Evolutionary conservation across 225 moss, liverwort and hornwort species (phyloP), one percentile per base, ranked within the genome.

Genomic region (Pseudoscleropodium purum): DNA sequence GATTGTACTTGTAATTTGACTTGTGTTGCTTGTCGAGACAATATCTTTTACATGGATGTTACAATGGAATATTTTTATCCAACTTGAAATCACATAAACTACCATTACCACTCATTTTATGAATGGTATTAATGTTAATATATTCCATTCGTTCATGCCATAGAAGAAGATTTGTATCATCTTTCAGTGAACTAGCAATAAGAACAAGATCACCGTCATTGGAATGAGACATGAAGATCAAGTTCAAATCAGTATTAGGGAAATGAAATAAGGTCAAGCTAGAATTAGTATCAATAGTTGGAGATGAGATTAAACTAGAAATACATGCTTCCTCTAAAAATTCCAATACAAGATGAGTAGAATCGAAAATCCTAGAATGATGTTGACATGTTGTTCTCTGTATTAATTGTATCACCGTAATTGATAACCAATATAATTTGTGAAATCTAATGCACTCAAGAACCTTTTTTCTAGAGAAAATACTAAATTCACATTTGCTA

Each of bases 371-470:
- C n/a, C n/a, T n/a, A n/a, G n/a, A n/a, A n/a, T n/a, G n/a, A n/a
- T n/a, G n/a, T n/a, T n/a, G n/a, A n/a, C n/a, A n/a, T n/a, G n/a
- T n/a, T n/a, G n/a, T 36, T 2, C n/a, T 39, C 0, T 70, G 4
- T 70, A 7, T 39, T 0, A 5, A 7, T 2, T 10, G 70, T 21
- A 70, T 39, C 13, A 39, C 24, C 8, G 3, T 70, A 39, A 39
- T 13, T 0, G 72, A 41, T 5, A 34, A 2, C 1, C 18, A 5
- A 9, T 66, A 66, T 13, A 34, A 7, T 3, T 66, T 66, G 0
- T 1, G 5, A 66, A 17, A 66, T 18, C 18, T 0, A 27, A 66
- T 10, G 0, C 34, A 18, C 6, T 66, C 10, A 0, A 66, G 1
- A 66, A 66, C 18, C 34, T 34, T 66, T 34, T 18, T 66, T 0